These are phyloP conservation scores for Dunaliella salina DNA, from an alignment of 163 green algal genomes.

Conservation along the genomic window DNA sequence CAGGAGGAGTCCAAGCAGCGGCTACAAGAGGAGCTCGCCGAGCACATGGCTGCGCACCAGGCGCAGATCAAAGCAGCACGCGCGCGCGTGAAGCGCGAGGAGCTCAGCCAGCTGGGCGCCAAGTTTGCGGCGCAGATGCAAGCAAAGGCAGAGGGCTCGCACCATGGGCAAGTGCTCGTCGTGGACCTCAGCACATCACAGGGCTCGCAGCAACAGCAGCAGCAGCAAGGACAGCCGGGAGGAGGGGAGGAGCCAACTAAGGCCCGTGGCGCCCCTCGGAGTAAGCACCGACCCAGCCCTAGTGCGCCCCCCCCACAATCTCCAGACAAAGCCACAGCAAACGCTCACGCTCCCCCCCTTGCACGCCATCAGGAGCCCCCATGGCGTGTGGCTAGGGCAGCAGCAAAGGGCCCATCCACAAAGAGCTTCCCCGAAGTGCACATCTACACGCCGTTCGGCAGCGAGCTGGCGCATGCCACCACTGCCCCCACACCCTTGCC, in stretches of 20 bases:
- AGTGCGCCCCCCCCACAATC: not conserved
- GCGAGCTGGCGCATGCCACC: not conserved
- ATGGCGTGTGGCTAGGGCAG: not conserved
- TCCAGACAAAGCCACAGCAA: not conserved
- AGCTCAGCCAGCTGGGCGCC: conserved; percentile 27
- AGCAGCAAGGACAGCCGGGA: conserved; percentile 4
- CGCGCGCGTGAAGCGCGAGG: conserved; percentile 24
- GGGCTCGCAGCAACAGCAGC: not conserved
- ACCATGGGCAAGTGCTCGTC: conserved; percentile 19
- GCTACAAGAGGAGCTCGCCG: conserved; percentile 12
- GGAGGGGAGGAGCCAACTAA: not conserved
- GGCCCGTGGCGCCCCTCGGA: no score
- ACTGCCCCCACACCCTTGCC: not conserved
- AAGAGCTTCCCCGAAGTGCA: conserved; percentile 23
- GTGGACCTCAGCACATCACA: conserved; percentile 5
- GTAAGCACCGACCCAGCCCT: not conserved
- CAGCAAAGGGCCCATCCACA: not conserved
- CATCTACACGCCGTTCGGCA: conserved; percentile 32
- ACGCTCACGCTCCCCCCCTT: not conserved
- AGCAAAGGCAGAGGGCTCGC: not conserved
- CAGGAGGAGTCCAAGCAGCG: not conserved
- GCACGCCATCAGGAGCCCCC: conserved; percentile 4
- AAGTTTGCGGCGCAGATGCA: conserved; percentile 24
- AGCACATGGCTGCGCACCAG: conserved; percentile 24
- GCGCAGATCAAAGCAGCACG: conserved; percentile 22